Conservation (phyloP, 495 filamentous ascomycete species). For the Annulohypoxylon moriforme region DNA sequence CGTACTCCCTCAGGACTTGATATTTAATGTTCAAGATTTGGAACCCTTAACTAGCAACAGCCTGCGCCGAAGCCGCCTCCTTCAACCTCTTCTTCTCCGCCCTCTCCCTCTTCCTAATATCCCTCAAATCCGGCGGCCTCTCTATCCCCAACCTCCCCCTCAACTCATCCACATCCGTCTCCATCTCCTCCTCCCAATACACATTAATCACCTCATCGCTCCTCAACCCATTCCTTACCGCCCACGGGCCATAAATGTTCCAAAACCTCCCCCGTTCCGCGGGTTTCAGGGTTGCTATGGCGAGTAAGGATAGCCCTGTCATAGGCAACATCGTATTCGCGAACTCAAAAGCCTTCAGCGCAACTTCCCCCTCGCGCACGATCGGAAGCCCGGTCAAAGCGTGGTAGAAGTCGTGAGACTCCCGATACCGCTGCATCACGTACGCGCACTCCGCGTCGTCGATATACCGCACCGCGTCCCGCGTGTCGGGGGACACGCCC, state of each 20-base stretch:
- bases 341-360: slow-evolving; percentile 96
- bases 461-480: slow-evolving; percentile 83
- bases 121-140: slow-evolving; percentile 87
- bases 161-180: slow-evolving; percentile 83
- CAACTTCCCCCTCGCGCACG: slow-evolving; percentile 93
- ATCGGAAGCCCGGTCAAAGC: slow-evolving; percentile 91
- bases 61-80: slow-evolving; percentile 50
- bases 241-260: slow-evolving; percentile 87
- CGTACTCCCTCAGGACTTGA: not conserved
- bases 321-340: slow-evolving; percentile 93
- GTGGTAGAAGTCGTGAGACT: slow-evolving; percentile 99
- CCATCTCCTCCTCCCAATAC: slow-evolving; percentile 96
- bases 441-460: slow-evolving; percentile 96
- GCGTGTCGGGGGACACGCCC: slow-evolving; percentile 91
- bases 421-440: slow-evolving; percentile 98
- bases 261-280: slow-evolving; percentile 79
- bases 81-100: slow-evolving; percentile 74
- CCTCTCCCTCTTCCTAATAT: slow-evolving; percentile 76
- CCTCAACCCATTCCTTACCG: slow-evolving; percentile 80
- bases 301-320: slow-evolving; percentile 78
- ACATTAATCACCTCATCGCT: slow-evolving; percentile 92
- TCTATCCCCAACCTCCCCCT: slow-evolving; percentile 82
- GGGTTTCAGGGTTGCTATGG: slow-evolving; percentile 79
- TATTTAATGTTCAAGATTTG: not conserved
- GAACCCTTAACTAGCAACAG: slow-evolving; percentile 8